Percentiles rank a stretch among this genome's conserved stretches.
Conservation (phyloP, 2,329 filamentous ascomycete species). For the Penicillium thymicola region DNA sequence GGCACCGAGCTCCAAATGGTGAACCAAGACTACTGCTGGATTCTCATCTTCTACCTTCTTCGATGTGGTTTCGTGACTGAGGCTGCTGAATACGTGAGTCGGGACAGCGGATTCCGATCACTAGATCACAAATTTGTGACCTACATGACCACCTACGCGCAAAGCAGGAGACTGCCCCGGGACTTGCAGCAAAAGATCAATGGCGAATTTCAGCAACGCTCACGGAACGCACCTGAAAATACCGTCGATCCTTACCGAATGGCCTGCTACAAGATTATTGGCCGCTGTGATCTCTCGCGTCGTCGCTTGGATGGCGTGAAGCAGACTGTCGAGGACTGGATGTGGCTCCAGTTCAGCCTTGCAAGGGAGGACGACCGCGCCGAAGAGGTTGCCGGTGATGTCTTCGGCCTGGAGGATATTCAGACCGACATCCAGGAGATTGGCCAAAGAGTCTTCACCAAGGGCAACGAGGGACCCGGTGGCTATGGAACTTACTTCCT, state of each 20-base stretch:
- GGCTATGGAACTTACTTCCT: conserved; percentile 91
- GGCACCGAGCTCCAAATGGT: conserved; percentile 76
- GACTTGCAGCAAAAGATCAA: conserved; percentile 84
- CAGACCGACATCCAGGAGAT: conserved; percentile 82
- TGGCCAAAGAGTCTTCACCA: conserved; percentile 84
- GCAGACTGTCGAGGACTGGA: conserved; percentile 63
- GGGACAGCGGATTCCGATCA: conserved; percentile 77
- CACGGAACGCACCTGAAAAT: conserved; percentile 78
- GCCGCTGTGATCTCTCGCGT: conserved; percentile 63
- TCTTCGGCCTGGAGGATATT: conserved; percentile 64
- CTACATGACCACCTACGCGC: conserved; percentile 82
- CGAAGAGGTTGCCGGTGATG: conserved; percentile 61
- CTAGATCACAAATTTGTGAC: conserved; percentile 86
- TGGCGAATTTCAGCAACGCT: conserved; percentile 82
- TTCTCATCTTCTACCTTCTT: conserved; percentile 86
- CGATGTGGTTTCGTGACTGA: conserved; percentile 80
- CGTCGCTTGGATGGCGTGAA: conserved; percentile 57
- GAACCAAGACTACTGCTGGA: conserved; percentile 85
- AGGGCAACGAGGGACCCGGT: conserved; percentile 72
- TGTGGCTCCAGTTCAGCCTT: conserved; percentile 64
- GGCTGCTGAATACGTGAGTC: conserved; percentile 80
- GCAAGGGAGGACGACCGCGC: conserved; percentile 60
- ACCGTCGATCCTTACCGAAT: conserved; percentile 92
- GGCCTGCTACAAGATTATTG: conserved; percentile 97
- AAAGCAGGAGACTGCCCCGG: conserved; percentile 71